Conservation (phyloP, 208 protist genomes). For the Leishmania amazonensis region DNA sequence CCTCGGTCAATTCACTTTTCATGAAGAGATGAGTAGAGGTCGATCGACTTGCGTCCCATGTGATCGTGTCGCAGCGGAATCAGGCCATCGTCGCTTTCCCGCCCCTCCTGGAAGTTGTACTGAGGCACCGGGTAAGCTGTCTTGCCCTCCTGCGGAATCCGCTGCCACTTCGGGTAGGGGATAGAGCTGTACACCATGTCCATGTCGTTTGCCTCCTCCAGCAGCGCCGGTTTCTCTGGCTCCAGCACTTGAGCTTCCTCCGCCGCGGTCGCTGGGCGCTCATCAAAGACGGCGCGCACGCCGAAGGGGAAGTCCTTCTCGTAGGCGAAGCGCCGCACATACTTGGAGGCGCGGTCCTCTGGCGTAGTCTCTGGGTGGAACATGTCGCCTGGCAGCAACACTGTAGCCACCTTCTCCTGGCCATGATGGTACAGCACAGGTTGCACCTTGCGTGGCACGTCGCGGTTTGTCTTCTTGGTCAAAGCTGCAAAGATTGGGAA, state of each 20-base stretch:
- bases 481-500: slow-evolving; percentile 82
- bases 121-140: slow-evolving; percentile 69
- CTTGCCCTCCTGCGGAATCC: slow-evolving; percentile 28
- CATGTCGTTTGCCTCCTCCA: slow-evolving; percentile 85
- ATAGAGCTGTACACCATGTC: slow-evolving; percentile 79
- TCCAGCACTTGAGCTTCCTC: slow-evolving; percentile 46
- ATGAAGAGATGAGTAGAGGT: slow-evolving; percentile 31
- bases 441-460: slow-evolving; percentile 41
- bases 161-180: slow-evolving; percentile 61
- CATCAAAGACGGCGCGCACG: slow-evolving; percentile 84
- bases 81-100: slow-evolving; percentile 67
- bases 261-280: slow-evolving; percentile 59
- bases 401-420: slow-evolving; percentile 75
- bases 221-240: slow-evolving; percentile 58
- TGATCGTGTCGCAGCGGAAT: slow-evolving; percentile 53
- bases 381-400: slow-evolving; percentile 84
- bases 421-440: slow-evolving; percentile 77
- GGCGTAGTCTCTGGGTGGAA: slow-evolving; percentile 61
- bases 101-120: slow-evolving; percentile 73
- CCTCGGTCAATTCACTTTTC: slow-evolving; percentile 7
- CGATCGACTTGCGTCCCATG: slow-evolving; percentile 33
- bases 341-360: slow-evolving; percentile 67
- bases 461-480: slow-evolving; percentile 48
- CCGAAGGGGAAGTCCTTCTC: slow-evolving; percentile 87
- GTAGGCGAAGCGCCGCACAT: slow-evolving; percentile 81